phyloP scores from a whole-genome alignment of 495 filamentous ascomycete genomes.

The Sporormia fimetaria region DNA sequence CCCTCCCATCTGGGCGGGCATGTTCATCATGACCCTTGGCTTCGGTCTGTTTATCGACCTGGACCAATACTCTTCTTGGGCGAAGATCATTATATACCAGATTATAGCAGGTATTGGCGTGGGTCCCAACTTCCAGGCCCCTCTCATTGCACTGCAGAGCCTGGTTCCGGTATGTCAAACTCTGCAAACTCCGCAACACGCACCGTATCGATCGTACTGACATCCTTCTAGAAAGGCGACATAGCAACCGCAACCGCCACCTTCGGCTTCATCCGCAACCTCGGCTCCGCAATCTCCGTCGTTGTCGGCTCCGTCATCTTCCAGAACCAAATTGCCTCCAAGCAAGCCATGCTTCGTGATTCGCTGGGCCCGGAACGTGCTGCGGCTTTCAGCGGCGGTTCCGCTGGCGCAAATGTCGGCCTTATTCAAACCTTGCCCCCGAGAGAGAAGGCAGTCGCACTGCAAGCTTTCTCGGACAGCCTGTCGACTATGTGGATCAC shows the following conservation, averaged over 20 bases:
- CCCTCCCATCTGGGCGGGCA: slow-evolving; percentile 45
- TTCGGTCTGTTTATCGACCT: slow-evolving; percentile 55
- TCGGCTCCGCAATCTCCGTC: slow-evolving; percentile 59
- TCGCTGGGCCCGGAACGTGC: slow-evolving; percentile 29
- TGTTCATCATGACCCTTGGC: slow-evolving; percentile 49
- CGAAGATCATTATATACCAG: slow-evolving; percentile 51
- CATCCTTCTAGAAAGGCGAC: slow-evolving; percentile 42
- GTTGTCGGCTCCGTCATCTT: slow-evolving; percentile 77
- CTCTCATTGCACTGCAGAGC: slow-evolving; percentile 71
- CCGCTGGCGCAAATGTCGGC: slow-evolving; percentile 37
- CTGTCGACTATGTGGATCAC: slow-evolving; percentile 41
- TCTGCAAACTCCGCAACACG: background rate
- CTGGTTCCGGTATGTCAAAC: slow-evolving; percentile 35
- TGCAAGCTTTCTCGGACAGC: slow-evolving; percentile 34
- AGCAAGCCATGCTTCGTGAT: slow-evolving; percentile 5
- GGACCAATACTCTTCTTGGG: slow-evolving; percentile 39
- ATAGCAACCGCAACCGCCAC: slow-evolving; percentile 69
- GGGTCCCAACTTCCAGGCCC: slow-evolving; percentile 60
- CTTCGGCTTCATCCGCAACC: slow-evolving; percentile 60
- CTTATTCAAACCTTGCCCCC: slow-evolving; percentile 32
- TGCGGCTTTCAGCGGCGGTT: slow-evolving; percentile 32
- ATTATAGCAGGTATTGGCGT: slow-evolving; percentile 56
- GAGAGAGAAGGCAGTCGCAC: slow-evolving; percentile 27
- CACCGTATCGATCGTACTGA: background rate
- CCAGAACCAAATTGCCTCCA: slow-evolving; percentile 43